Percentiles rank a stretch among this genome's conserved stretches.
Conservation (phyloP, 202 grass and related monocot genomes). For the Miscanthus sacchariflorus region DNA sequence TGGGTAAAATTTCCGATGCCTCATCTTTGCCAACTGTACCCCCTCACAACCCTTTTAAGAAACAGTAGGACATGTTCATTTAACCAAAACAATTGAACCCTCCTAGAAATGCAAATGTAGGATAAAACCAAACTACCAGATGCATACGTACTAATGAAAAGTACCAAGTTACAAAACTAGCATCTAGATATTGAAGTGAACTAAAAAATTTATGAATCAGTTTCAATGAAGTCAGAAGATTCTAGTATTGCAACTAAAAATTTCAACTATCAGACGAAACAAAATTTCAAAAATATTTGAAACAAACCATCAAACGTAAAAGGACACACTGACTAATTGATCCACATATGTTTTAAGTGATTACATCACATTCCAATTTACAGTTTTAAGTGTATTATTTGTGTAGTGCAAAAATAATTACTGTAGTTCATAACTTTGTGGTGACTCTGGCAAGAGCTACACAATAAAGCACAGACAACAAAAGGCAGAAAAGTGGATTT, state of each 20-base stretch:
- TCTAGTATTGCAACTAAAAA: background rate
- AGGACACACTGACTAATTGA: background rate
- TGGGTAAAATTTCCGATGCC: background rate
- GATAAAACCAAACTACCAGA: background rate
- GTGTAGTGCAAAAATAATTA: too few relatives aligned
- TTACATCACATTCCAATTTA: background rate
- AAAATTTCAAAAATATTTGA: too few relatives aligned
- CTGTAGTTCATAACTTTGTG: background rate
- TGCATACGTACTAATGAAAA: background rate
- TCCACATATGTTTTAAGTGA: background rate
- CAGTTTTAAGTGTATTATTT: too few relatives aligned
- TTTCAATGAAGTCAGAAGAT: background rate
- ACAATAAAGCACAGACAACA: background rate
- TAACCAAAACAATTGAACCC: slow-evolving; percentile 15
- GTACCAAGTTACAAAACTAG: background rate
- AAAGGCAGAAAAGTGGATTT: slow-evolving; percentile 17
- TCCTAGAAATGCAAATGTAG: slow-evolving; percentile 7
- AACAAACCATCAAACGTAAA: background rate
- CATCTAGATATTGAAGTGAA: background rate
- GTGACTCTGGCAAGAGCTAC: background rate
- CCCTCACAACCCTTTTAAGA: background rate
- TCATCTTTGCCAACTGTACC: background rate
- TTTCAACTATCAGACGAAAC: background rate
- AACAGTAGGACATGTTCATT: background rate
- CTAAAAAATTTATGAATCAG: background rate